Base-by-base conservation (phyloP, 148 eudicot genomes). In the Simmondsia chinensis region DNA sequence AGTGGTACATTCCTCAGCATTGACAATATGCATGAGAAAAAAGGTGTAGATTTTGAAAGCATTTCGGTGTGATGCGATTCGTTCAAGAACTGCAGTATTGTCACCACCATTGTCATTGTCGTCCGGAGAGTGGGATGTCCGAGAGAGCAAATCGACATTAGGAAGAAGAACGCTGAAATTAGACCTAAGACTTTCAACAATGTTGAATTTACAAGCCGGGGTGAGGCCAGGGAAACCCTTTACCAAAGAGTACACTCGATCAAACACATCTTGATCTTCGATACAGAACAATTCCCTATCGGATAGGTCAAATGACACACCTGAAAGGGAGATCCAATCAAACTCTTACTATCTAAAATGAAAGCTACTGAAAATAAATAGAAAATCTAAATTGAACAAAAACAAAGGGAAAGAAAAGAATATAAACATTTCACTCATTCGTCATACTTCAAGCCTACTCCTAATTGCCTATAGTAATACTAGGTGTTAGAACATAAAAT, bases 141-240 rank as follows among this genome's bases (percentile, higher is more conserved):
- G 41, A 15, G 72, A 68, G 9, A 91, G 70, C 3, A 75, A 79
- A 52, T 82, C 88, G 2, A 91, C 82, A 66, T 79, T 82, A 0
- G 97, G 95, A 35, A 91, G 82, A 35, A 89, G 69, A 53, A 91
- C 95, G 38, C 94, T 85, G 63, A 91, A 68, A 59, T 91, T 82
- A 5, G 94, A 85, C 39, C 94, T 49, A 14, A 91, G 68, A 33
- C 77, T 50, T 59, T 82, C 97, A 16, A 76, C 88, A 22, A 85
- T 39, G 43, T 76, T 85, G 51, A 71, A 62, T 46, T 85, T 91
- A 48, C 75, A 79, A 14, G 64, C 40, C 3, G 83, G 62, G 6
- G 68, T 52, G 19, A 91, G 75, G 4, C 33, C 13, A 14, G 52
- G 39, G 34, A 85, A 91, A 26, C 69, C 68, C 80, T 76, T 85